These are phyloP conservation scores for Aureobasidium sp. DNA, from an alignment of 2,329 filamentous ascomycete species.

Conservation along the genomic window DNA sequence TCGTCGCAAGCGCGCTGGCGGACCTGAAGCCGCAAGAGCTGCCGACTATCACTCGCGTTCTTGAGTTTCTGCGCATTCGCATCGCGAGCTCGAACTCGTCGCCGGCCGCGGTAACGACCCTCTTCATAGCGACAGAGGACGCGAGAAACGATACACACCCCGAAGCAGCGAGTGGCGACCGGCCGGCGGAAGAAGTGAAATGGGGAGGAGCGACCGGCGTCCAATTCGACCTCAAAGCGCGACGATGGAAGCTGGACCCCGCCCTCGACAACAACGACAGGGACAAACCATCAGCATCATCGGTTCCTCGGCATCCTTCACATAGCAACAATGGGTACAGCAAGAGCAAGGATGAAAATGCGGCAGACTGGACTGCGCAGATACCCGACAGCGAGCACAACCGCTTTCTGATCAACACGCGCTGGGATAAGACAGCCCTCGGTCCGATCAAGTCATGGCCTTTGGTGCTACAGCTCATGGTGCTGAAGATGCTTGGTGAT, in stretches of 20 bases:
- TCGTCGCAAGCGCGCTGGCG: neutral
- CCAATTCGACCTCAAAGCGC: neutral
- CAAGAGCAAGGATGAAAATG: neutral
- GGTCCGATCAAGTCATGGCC: conserved; percentile 18
- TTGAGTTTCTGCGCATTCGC: neutral
- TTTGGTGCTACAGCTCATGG: neutral
- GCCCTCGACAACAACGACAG: neutral
- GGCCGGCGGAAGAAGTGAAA: neutral
- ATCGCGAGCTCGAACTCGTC: neutral
- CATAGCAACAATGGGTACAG: neutral
- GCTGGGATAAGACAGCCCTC: conserved; percentile 28
- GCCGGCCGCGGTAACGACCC: neutral
- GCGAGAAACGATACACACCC: neutral
- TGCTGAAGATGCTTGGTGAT: neutral
- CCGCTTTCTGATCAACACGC: neutral
- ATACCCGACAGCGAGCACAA: neutral
- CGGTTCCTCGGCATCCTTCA: too few relatives aligned
- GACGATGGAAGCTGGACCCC: neutral
- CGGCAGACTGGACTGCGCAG: neutral
- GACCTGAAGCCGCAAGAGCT: neutral
- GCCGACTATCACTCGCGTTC: neutral
- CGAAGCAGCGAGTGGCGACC: neutral
- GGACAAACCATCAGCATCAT: too few relatives aligned
- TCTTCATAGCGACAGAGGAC: neutral
- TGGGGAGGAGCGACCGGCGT: neutral